A percentile compares a stretch with the other conserved stretches of the same genome.
Conservation (phyloP, 306 rosid species). For the Comarum palustre region DNA sequence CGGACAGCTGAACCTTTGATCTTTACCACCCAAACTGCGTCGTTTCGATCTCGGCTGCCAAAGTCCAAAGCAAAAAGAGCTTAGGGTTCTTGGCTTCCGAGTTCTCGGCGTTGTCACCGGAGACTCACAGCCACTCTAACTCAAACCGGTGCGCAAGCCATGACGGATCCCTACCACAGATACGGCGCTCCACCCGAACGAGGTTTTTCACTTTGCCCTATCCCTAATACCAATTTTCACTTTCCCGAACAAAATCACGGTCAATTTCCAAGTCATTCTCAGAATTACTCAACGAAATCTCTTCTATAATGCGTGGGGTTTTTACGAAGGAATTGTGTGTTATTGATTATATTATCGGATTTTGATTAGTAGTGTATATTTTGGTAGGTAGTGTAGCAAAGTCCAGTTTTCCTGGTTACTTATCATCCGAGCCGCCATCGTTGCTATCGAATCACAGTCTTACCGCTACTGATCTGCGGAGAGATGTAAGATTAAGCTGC, state of each 20-base stretch:
- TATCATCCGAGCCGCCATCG: conserved; percentile 45
- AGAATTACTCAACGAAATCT: not conserved
- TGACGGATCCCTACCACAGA: conserved; percentile 55
- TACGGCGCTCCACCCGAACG: conserved; percentile 35
- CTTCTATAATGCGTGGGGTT: not conserved
- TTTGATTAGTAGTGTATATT: not conserved
- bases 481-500: too few relatives aligned
- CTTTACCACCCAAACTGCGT: too few relatives aligned
- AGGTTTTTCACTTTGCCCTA: conserved; percentile 33
- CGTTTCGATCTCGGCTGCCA: too few relatives aligned
- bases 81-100: too few relatives aligned
- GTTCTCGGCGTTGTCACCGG: not conserved
- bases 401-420: conserved; percentile 42
- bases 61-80: not conserved
- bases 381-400: conserved; percentile 39
- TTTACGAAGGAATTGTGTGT: not conserved
- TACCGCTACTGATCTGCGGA: conserved; percentile 25
- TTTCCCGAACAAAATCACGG: not conserved
- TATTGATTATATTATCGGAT: not conserved
- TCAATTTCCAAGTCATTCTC: conserved; percentile 1
- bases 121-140: not conserved
- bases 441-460: conserved; percentile 32
- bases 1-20: too few relatives aligned
- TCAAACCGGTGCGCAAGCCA: conserved; percentile 13
- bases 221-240: not conserved